Conservation (phyloP, 495 filamentous ascomycete species). For the Hyphodiscus hymeniophilus region DNA sequence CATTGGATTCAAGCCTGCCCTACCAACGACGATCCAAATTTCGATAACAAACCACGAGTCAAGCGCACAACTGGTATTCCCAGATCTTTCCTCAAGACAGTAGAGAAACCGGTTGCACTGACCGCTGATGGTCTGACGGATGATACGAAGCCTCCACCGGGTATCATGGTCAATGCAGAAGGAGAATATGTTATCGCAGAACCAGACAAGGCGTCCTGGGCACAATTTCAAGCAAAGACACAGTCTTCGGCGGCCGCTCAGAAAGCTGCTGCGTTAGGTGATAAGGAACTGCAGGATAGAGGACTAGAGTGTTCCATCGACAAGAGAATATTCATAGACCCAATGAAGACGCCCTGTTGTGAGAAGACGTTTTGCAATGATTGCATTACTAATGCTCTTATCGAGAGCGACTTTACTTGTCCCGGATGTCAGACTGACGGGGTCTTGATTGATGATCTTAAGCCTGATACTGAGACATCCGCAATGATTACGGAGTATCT, state of each 20-base stretch:
- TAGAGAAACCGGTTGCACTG: constrained; percentile 78
- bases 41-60: constrained; percentile 80
- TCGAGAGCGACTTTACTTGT: constrained; percentile 95
- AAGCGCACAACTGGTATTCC: constrained; percentile 96
- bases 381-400: constrained; percentile 94
- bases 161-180: constrained; percentile 94
- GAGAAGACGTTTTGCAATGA: constrained; percentile 96
- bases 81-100: constrained; percentile 81
- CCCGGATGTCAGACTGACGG: constrained; percentile 84
- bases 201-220: constrained; percentile 91
- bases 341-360: constrained; percentile 97
- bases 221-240: constrained; percentile 88
- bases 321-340: constrained; percentile 92
- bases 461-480: constrained; percentile 65
- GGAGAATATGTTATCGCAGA: constrained; percentile 94
- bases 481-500: constrained; percentile 74
- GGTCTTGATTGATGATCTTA: constrained; percentile 86
- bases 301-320: constrained; percentile 92
- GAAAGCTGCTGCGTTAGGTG: constrained; percentile 62
- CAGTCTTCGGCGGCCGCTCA: constrained; percentile 76
- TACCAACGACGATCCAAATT: constrained; percentile 94
- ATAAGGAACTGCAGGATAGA: constrained; percentile 71
- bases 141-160: constrained; percentile 67
- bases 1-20: constrained; percentile 98
- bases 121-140: constrained; percentile 66